Evolutionary conservation across 106 monocot genomes (phyloP).

Genomic region (Apostasia shenzhenica): DNA sequence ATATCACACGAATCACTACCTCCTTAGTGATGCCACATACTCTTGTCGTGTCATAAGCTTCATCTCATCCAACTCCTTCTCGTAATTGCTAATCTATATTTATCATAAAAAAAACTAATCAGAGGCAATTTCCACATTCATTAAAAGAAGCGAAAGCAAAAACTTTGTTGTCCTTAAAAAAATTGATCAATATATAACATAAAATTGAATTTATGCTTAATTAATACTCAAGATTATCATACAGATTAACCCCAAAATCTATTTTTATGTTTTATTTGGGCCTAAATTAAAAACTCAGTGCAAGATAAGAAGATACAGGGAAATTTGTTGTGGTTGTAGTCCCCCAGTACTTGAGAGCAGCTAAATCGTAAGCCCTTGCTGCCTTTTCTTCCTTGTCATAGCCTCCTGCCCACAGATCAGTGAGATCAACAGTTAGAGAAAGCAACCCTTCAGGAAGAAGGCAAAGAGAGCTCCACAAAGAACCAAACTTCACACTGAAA

Average conservation of each 20-base stretch:
- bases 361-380: slow-evolving; percentile 95
- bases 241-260: too few species aligned
- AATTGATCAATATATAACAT: too few species aligned
- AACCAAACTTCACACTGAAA: not conserved
- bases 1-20: slow-evolving; percentile 21
- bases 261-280: too few species aligned
- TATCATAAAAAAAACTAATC: not conserved
- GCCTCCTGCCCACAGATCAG: slow-evolving; percentile 45
- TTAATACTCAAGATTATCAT: too few species aligned
- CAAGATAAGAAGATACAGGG: slow-evolving; percentile 39
- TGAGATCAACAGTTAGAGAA: not conserved
- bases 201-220: too few species aligned
- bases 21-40: slow-evolving; percentile 91
- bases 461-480: not conserved
- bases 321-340: slow-evolving; percentile 95
- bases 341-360: slow-evolving; percentile 99
- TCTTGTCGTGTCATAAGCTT: slow-evolving; percentile 99
- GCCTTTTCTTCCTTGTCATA: slow-evolving; percentile 99
- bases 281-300: too few species aligned
- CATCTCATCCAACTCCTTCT: slow-evolving; percentile 97
- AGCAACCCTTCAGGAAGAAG: not conserved
- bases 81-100: slow-evolving; percentile 75
- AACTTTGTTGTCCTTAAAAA: too few species aligned
- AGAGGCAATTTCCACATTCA: too few species aligned
- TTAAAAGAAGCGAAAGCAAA: too few species aligned